These are phyloP conservation scores for Eutypella sp. DNA, from an alignment of 2,329 filamentous ascomycete species.

Conservation along the genomic window DNA sequence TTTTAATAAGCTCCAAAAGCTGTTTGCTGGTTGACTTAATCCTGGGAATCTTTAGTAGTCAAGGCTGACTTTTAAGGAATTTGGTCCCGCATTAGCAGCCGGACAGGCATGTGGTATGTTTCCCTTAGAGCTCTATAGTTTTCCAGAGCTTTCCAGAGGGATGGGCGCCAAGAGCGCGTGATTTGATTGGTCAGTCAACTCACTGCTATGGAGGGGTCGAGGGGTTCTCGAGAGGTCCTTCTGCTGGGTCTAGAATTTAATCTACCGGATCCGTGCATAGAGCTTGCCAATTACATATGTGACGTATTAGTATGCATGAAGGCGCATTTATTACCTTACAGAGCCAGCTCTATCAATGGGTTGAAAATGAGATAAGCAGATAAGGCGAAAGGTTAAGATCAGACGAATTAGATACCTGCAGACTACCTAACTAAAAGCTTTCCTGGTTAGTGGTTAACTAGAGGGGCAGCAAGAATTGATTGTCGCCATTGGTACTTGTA, in stretches of 20 bases:
- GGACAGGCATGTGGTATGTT: background rate
- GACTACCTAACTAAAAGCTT: no score
- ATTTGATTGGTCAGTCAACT: background rate
- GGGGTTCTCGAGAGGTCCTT: background rate
- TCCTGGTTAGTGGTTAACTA: no score
- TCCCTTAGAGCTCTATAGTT: constrained; percentile 8
- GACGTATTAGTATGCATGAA: background rate
- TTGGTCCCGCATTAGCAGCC: constrained; percentile 3
- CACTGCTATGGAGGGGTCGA: background rate
- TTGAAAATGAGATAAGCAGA: no score
- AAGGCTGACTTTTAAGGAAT: background rate
- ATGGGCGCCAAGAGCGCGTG: background rate
- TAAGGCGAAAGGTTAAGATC: no score
- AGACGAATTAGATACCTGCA: no score
- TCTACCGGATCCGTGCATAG: no score
- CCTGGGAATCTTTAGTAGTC: background rate
- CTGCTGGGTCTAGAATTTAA: background rate
- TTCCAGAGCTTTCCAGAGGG: constrained; percentile 18
- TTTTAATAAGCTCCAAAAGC: no score
- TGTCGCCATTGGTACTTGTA: no score
- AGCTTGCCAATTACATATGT: background rate
- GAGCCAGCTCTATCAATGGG: no score
- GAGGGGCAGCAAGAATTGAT: no score
- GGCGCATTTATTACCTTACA: no score
- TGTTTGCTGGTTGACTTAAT: no score